Evolutionary conservation across 106 monocot genomes (phyloP).

Genomic region (Dactylorhiza incarnata): DNA sequence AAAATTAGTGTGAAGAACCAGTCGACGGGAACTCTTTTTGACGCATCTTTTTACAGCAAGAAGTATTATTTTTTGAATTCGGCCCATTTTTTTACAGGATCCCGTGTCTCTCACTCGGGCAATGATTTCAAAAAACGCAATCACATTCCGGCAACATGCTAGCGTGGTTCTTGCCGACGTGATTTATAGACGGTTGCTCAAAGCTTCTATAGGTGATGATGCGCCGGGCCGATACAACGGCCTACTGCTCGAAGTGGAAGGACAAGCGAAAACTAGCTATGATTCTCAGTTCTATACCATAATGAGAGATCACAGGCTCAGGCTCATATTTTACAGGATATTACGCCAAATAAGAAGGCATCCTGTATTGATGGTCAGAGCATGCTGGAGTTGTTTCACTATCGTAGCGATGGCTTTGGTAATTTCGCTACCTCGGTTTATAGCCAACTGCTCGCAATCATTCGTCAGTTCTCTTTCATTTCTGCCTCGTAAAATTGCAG

Average conservation of each 20-base stretch:
- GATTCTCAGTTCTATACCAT: slow-evolving; percentile 4
- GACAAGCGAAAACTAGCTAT: background rate
- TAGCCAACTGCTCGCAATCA: slow-evolving; percentile 25
- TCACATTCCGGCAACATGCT: slow-evolving; percentile 29
- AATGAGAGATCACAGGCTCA: slow-evolving; percentile 51
- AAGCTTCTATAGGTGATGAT: slow-evolving; percentile 1
- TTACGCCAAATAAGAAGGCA: slow-evolving; percentile 27
- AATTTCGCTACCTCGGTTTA: slow-evolving; percentile 27
- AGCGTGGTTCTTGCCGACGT: slow-evolving; percentile 40
- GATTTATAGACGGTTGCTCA: slow-evolving; percentile 37
- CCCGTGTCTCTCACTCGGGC: slow-evolving; percentile 34
- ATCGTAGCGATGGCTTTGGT: slow-evolving; percentile 31
- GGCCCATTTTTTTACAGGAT: slow-evolving; percentile 33
- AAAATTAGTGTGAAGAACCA: no score
- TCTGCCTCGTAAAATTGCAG: slow-evolving; percentile 20
- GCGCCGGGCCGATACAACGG: background rate
- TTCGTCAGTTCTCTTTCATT: slow-evolving; percentile 25
- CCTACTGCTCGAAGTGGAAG: background rate
- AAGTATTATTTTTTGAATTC: background rate
- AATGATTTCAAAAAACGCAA: slow-evolving; percentile 55
- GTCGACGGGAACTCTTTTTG: no score
- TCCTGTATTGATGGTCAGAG: slow-evolving; percentile 46
- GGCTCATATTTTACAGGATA: slow-evolving; percentile 53
- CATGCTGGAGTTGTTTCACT: slow-evolving; percentile 38
- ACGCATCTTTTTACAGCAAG: background rate